Conservation (phyloP, 768 basidiomycete genomes). For the Hygrocybe punicea region DNA sequence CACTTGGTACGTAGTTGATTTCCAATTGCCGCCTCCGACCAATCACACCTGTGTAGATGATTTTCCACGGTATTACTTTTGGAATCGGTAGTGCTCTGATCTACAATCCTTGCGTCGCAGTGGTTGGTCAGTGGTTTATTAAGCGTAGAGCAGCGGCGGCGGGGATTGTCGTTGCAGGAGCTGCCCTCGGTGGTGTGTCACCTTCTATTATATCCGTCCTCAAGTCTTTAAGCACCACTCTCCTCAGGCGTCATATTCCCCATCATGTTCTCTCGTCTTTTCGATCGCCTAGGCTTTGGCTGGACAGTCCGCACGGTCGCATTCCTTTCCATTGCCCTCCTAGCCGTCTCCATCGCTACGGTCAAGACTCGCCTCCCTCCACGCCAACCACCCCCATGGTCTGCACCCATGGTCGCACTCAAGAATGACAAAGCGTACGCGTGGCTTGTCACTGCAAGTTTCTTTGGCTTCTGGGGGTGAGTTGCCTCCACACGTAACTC, state of each 20-base stretch:
- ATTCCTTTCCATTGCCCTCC: conserved; percentile 2
- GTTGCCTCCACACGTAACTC: background rate
- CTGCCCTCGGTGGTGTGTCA: background rate
- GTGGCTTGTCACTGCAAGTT: background rate
- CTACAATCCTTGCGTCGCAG: conserved; percentile 1
- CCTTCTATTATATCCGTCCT: background rate
- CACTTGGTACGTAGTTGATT: too few species aligned
- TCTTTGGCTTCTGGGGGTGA: conserved; percentile 3
- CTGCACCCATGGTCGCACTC: background rate
- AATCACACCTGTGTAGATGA: background rate
- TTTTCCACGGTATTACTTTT: conserved; percentile 2
- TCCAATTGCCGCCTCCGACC: background rate
- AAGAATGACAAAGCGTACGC: background rate
- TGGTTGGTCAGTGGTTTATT: conserved; percentile 4
- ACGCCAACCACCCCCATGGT: background rate
- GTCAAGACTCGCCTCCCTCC: conserved; percentile 3
- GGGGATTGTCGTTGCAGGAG: background rate
- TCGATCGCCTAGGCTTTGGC: conserved; percentile 1
- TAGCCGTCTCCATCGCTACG: background rate
- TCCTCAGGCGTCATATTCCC: conserved; percentile 1
- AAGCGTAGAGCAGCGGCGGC: background rate
- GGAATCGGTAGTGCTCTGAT: conserved; percentile 3
- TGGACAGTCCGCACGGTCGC: conserved; percentile 7
- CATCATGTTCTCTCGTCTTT: conserved; percentile 3
- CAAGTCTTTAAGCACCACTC: background rate